A percentile compares a stretch with the other conserved stretches of the same genome.
phyloP scores from a whole-genome alignment of 345 rosid species.

The Luvunga scandens region DNA sequence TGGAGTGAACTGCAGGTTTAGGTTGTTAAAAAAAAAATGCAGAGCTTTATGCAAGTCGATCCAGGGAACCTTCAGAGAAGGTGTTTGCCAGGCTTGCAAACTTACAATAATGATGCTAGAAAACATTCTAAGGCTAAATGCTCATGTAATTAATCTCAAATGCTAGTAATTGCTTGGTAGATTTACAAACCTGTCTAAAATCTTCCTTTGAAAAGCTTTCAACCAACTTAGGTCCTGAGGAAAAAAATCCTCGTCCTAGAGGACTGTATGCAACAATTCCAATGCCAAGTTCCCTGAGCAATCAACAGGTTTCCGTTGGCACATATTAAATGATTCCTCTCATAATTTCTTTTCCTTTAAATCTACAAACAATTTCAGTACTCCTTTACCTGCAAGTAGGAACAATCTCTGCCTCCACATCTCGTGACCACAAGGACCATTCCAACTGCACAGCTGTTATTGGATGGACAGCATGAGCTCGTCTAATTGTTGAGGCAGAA shows the following conservation, averaged over 20 bases:
- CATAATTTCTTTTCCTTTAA: neutral
- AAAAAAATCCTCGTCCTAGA: slow-evolving; percentile 63
- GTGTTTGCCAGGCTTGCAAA: neutral
- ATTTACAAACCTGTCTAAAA: slow-evolving; percentile 36
- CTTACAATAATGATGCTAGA: neutral
- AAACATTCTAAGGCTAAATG: neutral
- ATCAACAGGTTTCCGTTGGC: neutral
- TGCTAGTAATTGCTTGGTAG: neutral
- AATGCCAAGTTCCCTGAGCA: slow-evolving; percentile 65
- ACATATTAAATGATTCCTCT: neutral
- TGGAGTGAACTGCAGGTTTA: too few relatives aligned
- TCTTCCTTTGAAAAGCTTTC: slow-evolving; percentile 42
- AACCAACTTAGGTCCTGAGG: slow-evolving; percentile 50
- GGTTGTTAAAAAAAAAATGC: too few relatives aligned
- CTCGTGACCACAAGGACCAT: slow-evolving; percentile 82
- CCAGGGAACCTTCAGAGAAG: neutral
- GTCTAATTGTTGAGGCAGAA: slow-evolving; percentile 71
- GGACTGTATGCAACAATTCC: slow-evolving; percentile 76
- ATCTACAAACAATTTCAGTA: slow-evolving; percentile 8
- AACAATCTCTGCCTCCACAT: slow-evolving; percentile 66
- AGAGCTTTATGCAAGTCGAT: neutral
- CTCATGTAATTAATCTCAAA: neutral
- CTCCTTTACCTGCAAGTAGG: slow-evolving; percentile 24
- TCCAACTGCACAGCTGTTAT: slow-evolving; percentile 37
- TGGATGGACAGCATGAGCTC: slow-evolving; percentile 14